Conservation (phyloP, 2,329 filamentous ascomycete species). For the Neofusicoccum ribis region DNA sequence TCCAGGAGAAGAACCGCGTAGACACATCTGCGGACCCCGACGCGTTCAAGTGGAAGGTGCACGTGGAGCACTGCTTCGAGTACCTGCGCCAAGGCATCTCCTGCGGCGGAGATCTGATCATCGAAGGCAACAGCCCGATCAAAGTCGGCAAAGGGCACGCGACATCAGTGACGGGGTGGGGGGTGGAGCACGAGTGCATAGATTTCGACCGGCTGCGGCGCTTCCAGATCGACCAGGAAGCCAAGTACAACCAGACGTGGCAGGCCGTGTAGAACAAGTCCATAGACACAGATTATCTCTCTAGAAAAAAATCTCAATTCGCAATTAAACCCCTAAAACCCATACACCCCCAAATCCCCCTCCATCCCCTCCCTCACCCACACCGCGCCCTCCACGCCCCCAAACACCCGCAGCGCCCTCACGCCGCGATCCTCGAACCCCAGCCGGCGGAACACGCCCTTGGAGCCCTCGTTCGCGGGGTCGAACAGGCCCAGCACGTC, state of each 20-base stretch:
- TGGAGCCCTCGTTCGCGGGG: constrained; percentile 24
- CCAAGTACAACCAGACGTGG: neutral
- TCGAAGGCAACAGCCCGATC: constrained; percentile 1
- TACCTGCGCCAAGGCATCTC: neutral
- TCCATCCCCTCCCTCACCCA: constrained; percentile 22
- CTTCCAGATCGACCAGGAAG: constrained; percentile 1
- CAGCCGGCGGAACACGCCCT: constrained; percentile 25
- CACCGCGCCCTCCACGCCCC: constrained; percentile 12
- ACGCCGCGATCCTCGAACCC: constrained; percentile 26
- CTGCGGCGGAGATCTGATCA: constrained; percentile 1
- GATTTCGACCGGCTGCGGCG: neutral
- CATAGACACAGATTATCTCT: too few relatives aligned
- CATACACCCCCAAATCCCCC: constrained; percentile 20
- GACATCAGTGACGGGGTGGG: constrained; percentile 1
- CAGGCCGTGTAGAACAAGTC: neutral
- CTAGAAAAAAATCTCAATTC: too few relatives aligned
- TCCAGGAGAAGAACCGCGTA: neutral
- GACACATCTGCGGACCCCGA: constrained; percentile 1
- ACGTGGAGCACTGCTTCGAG: constrained; percentile 7
- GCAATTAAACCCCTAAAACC: neutral
- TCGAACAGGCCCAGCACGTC: constrained; percentile 24
- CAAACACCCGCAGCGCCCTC: constrained; percentile 20
- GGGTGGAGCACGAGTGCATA: constrained; percentile 1
- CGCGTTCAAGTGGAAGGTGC: constrained; percentile 2
- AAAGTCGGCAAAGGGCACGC: neutral